These are phyloP conservation scores for Pichia phayaonensis DNA, from an alignment of 805 yeast genomes.

Conservation along the genomic window DNA sequence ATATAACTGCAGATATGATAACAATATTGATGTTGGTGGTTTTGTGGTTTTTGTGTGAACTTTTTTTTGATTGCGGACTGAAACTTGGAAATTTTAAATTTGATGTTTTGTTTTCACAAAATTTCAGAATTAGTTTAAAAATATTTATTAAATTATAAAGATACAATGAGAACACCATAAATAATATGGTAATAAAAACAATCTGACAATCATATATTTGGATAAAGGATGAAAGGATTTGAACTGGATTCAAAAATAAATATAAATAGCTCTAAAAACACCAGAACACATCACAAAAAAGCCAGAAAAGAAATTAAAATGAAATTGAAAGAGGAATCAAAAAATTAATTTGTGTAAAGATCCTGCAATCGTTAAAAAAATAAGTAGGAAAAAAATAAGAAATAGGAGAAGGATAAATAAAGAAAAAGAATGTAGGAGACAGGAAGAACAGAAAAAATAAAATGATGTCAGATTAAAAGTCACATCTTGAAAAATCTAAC, in stretches of 20 bases:
- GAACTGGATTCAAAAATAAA: constrained; percentile 3
- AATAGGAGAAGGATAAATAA: neutral
- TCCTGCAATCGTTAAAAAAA: neutral
- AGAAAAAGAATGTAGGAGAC: constrained; percentile 1
- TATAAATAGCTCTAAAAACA: constrained; percentile 5
- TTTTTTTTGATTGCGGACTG: neutral
- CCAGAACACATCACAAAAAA: constrained; percentile 3
- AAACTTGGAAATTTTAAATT: neutral
- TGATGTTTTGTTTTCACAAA: neutral
- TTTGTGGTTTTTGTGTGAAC: neutral
- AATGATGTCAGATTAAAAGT: too few species aligned
- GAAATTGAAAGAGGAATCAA: neutral
- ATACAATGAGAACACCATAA: constrained; percentile 4
- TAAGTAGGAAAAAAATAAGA: neutral
- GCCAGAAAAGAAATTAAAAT: neutral
- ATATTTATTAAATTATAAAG: constrained; percentile 6
- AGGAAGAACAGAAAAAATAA: too few species aligned
- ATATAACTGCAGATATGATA: too few species aligned
- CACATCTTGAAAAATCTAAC: neutral
- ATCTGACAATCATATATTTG: neutral
- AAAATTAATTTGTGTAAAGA: neutral
- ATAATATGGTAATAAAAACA: neutral
- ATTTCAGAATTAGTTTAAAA: neutral
- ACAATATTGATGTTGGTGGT: neutral
- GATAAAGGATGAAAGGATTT: neutral